These are phyloP conservation scores for Silybum marianum DNA, from an alignment of 129 eudicot genomes.

Conservation along the genomic window DNA sequence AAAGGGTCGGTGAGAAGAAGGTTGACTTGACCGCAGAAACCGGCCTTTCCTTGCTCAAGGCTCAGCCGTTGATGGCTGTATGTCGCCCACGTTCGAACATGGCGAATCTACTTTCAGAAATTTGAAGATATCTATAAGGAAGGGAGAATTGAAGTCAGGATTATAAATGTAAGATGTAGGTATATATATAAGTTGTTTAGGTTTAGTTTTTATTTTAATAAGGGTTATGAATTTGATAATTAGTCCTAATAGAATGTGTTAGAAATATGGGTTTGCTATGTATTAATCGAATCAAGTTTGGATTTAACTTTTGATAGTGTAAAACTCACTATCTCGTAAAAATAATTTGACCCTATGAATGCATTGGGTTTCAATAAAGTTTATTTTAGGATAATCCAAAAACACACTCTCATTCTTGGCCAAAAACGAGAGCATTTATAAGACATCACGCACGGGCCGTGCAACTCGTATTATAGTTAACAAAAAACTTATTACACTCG, in stretches of 20 bases:
- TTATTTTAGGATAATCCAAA: neutral
- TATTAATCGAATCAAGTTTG: neutral
- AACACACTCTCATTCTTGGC: neutral
- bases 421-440: neutral
- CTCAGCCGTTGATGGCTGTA: constrained; percentile 42
- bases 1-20: constrained; percentile 40
- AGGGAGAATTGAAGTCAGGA: neutral
- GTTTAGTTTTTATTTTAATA: neutral
- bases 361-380: neutral
- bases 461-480: too few relatives aligned
- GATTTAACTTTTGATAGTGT: neutral
- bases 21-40: constrained; percentile 46
- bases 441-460: too few relatives aligned
- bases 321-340: neutral
- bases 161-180: neutral
- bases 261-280: neutral
- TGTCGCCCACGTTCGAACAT: constrained; percentile 33
- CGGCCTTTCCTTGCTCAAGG: constrained; percentile 42
- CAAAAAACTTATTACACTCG: too few relatives aligned
- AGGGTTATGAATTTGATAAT: neutral
- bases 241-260: neutral
- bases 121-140: neutral
- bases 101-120: neutral
- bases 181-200: neutral
- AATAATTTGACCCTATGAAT: neutral